Evolutionary conservation across 768 basidiomycete genomes (phyloP).

Genomic region (Suillus fuscotomentosus): DNA sequence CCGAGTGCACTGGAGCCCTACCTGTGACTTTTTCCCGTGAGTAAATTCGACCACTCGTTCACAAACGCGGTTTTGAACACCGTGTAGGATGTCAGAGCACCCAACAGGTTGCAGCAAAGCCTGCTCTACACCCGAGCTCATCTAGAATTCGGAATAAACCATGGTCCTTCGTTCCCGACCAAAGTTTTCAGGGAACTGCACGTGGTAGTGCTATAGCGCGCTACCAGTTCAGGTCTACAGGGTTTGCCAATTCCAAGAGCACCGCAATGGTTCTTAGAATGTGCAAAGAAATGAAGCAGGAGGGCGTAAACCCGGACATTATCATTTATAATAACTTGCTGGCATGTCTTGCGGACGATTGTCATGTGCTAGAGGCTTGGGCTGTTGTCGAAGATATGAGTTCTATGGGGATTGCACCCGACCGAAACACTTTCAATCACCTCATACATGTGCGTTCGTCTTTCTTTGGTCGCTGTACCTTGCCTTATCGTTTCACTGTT

Average conservation of each 20-base stretch:
- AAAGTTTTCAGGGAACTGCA: conserved; percentile 23
- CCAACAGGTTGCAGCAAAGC: not conserved
- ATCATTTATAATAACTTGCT: conserved; percentile 59
- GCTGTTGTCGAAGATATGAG: conserved; percentile 73
- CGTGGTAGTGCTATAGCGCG: conserved; percentile 23
- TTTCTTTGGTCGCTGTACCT: not conserved
- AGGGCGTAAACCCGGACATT: conserved; percentile 51
- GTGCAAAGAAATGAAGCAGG: conserved; percentile 54
- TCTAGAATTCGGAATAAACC: conserved; percentile 19
- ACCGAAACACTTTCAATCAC: conserved; percentile 52
- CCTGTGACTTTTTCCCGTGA: conserved; percentile 2
- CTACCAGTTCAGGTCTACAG: conserved; percentile 31
- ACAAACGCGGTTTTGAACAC: not conserved
- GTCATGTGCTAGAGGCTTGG: conserved; percentile 50
- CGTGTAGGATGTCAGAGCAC: conserved; percentile 7
- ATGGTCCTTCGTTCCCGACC: conserved; percentile 27
- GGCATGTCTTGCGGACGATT: conserved; percentile 42
- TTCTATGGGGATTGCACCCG: conserved; percentile 45
- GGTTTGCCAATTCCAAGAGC: conserved; percentile 18
- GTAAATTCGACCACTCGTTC: not conserved
- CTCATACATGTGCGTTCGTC: conserved; percentile 53
- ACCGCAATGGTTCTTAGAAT: conserved; percentile 29
- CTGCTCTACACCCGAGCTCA: not conserved
- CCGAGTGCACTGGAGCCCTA: not conserved
- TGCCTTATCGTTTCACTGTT: conserved; percentile 11